Percentiles rank a stretch among this genome's conserved stretches.
phyloP scores from a whole-genome alignment of 306 rosid genomes.

The Chamaecrista fasciculata region DNA sequence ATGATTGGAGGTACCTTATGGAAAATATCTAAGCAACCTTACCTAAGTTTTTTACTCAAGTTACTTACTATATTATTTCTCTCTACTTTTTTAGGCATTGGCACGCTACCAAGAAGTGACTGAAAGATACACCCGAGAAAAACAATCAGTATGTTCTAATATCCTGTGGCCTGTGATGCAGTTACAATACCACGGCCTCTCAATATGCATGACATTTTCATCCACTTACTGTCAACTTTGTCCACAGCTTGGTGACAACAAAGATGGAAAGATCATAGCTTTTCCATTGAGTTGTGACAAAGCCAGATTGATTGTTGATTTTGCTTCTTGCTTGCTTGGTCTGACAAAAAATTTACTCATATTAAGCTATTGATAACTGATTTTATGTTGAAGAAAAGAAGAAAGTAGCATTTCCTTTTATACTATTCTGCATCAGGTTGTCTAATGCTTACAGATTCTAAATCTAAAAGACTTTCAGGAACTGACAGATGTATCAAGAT shows the following conservation, averaged over 20 bases:
- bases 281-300: conserved; percentile 13
- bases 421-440: neutral
- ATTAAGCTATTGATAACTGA: neutral
- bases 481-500: neutral
- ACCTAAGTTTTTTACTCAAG: too few relatives aligned
- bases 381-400: neutral
- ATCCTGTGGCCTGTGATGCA: neutral
- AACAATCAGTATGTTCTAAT: conserved; percentile 63
- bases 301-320: conserved; percentile 4
- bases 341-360: neutral
- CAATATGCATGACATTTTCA: conserved; percentile 21
- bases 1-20: too few relatives aligned
- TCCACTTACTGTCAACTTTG: conserved; percentile 8
- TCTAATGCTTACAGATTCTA: neutral
- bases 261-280: neutral
- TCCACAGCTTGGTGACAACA: conserved; percentile 13
- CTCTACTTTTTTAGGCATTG: conserved; percentile 62
- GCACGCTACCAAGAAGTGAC: conserved; percentile 97
- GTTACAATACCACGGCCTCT: conserved; percentile 18
- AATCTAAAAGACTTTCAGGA: neutral
- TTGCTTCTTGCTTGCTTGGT: conserved; percentile 9
- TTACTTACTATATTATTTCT: conserved; percentile 19
- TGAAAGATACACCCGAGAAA: conserved; percentile 86
- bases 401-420: neutral
- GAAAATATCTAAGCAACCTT: too few relatives aligned